These are phyloP conservation scores for Citrullus colocynthis DNA, from an alignment of 306 rosid genomes.

Conservation along the genomic window DNA sequence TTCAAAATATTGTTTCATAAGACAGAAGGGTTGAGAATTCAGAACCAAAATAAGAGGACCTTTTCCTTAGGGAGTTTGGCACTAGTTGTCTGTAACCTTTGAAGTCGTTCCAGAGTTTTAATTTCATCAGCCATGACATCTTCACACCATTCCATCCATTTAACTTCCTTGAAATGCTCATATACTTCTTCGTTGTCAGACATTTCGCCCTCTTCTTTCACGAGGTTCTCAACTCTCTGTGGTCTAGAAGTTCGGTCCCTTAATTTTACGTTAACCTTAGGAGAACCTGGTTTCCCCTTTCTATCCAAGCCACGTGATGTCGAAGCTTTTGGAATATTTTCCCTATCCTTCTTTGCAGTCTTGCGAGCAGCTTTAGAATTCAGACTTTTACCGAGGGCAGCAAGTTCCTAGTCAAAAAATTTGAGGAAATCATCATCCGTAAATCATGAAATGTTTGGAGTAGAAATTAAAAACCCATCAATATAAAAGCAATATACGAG, in stretches of 20 bases:
- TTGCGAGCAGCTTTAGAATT: slow-evolving; percentile 59
- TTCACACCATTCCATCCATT: slow-evolving; percentile 99
- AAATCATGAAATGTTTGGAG: not conserved
- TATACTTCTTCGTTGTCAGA: slow-evolving; percentile 90
- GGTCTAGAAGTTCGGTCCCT: slow-evolving; percentile 49
- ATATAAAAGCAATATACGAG: not conserved
- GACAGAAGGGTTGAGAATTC: not conserved
- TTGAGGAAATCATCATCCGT: not conserved
- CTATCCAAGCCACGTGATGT: slow-evolving; percentile 34
- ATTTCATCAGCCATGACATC: slow-evolving; percentile 82
- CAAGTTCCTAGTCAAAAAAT: slow-evolving; percentile 45
- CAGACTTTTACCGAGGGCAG: slow-evolving; percentile 63
- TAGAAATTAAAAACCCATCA: not conserved
- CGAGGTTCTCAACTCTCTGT: slow-evolving; percentile 63
- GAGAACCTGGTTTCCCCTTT: slow-evolving; percentile 53
- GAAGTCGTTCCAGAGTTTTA: slow-evolving; percentile 75
- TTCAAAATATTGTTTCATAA: not conserved
- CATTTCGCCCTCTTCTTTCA: slow-evolving; percentile 99
- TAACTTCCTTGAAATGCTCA: slow-evolving; percentile 96
- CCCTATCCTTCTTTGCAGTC: slow-evolving; percentile 72
- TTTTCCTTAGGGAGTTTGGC: slow-evolving; percentile 92
- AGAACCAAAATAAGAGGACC: slow-evolving; percentile 22
- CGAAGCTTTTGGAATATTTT: slow-evolving; percentile 29
- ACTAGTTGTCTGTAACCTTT: slow-evolving; percentile 81
- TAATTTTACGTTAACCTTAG: slow-evolving; percentile 33